Evolutionary conservation across 1,284 basidiomycete genomes (phyloP), one percentile per base, ranked within the genome.

Genomic region (Cutaneotrichosporon arboriforme): DNA sequence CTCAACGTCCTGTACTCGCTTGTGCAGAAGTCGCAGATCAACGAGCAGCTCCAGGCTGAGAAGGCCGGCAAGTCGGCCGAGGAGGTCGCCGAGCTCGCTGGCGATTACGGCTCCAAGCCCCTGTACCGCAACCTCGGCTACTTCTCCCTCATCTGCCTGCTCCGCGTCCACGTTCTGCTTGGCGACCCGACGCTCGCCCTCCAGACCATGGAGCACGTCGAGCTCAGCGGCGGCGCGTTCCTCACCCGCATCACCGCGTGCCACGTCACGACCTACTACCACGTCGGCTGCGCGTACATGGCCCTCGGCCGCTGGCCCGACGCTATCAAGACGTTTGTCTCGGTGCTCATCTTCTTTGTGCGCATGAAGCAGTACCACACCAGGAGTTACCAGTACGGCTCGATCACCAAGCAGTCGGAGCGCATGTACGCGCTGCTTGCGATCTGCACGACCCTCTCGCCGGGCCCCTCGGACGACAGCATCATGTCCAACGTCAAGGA

Each of bases 371-470:
- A 93, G 72, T 97, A 96, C 76, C 92, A 97, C 78, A 96, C 91
- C 7, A 80, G 92, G 59, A 90, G 87, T 70, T 96, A 96, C 73
- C 92, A 97, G 74, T 96, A 96, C 68, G 93, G 97, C 67, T 91
- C 94, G 87, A 96, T 98, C 76, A 92, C 87, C 80, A 97, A 97
- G 80, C 92, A 88, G 23, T 92, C 90, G 9, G 94, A 98, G 73
- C 80, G 94, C 48, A 98, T 97, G 93, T 96, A 97, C 71, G 91
- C 92, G 4, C 77, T 98, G 18, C 87, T 97, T 60, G 90, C 92
- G 8, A 85, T 97, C 60, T 93, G 90, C 77, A 88, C 90, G 64
- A 88, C 90, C 0, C 81, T 97, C 12, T 91, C 91, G 21, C 93
- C 94, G 33, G 86, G 84, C 52, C 81, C 91, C 47, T 77, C 94